Conservation (phyloP, 2,329 filamentous ascomycete genomes). For the Xylaria sp. region DNA sequence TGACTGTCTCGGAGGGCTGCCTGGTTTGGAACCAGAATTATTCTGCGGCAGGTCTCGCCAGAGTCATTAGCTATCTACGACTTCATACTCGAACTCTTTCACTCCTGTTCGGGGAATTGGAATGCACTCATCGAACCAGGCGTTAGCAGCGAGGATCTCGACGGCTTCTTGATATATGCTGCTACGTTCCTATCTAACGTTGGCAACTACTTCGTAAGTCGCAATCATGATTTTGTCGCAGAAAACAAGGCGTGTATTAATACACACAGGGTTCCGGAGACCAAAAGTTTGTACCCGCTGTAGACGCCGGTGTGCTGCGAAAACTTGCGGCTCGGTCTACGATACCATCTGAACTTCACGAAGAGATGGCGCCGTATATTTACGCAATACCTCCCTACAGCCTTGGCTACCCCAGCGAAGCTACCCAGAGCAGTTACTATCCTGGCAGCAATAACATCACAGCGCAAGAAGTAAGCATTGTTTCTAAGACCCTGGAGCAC, state of each 20-base stretch:
- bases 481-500: constrained; percentile 62
- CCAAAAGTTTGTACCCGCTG: constrained; percentile 67
- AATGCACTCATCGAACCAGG: constrained; percentile 54
- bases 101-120: constrained; percentile 63
- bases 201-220: constrained; percentile 67
- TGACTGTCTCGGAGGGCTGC: constrained; percentile 56
- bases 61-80: constrained; percentile 69
- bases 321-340: constrained; percentile 56
- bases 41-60: constrained; percentile 68
- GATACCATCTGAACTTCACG: constrained; percentile 50
- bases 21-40: constrained; percentile 66
- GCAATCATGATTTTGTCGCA: background rate
- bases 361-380: constrained; percentile 58
- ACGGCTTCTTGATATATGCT: constrained; percentile 65
- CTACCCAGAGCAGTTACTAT: constrained; percentile 67
- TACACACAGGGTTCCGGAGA: constrained; percentile 62
- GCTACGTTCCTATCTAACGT: constrained; percentile 68
- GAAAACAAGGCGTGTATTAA: background rate
- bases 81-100: constrained; percentile 66
- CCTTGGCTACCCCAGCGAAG: constrained; percentile 64
- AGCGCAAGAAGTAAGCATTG: constrained; percentile 62
- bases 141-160: constrained; percentile 58
- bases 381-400: constrained; percentile 62
- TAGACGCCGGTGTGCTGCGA: constrained; percentile 55
- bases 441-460: constrained; percentile 61